Conservation (phyloP, 2,329 filamentous ascomycete genomes). For the Aspergillus glaucus region DNA sequence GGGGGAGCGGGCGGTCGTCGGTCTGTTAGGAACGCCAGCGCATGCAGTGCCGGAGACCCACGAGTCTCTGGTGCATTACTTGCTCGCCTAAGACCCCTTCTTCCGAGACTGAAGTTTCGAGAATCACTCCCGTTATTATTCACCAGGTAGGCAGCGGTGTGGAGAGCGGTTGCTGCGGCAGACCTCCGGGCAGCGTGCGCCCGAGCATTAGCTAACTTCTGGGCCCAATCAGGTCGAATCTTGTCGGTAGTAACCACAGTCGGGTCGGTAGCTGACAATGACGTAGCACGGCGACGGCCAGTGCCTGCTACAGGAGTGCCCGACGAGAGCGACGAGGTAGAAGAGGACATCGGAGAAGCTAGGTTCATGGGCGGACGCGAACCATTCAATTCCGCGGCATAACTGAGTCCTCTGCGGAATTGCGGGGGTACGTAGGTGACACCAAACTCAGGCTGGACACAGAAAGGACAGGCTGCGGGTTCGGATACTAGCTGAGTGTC, state of each 20-base stretch:
- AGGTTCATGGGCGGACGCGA: conserved; percentile 48
- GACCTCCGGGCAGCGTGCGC: conserved; percentile 79
- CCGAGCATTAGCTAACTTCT: conserved; percentile 77
- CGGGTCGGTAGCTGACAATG: conserved; percentile 74
- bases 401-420: conserved; percentile 76
- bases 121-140: conserved; percentile 47
- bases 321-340: conserved; percentile 71
- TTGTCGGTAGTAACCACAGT: conserved; percentile 88
- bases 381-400: conserved; percentile 49
- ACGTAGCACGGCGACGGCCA: conserved; percentile 55
- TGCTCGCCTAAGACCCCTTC: conserved; percentile 46
- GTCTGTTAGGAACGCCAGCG: conserved; percentile 43
- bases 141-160: conserved; percentile 91
- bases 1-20: conserved; percentile 26
- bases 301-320: conserved; percentile 32
- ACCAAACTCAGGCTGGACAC: conserved; percentile 88
- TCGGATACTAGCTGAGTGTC: conserved; percentile 74
- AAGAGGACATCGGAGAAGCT: conserved; percentile 77
- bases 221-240: conserved; percentile 89
- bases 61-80: conserved; percentile 29
- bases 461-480: conserved; percentile 88
- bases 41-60: conserved; percentile 37
- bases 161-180: conserved; percentile 86
- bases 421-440: conserved; percentile 89
- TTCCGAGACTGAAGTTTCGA: conserved; percentile 50